phyloP scores from a whole-genome alignment of 73 alveolate species.

The Paramecium biaurelia region DNA sequence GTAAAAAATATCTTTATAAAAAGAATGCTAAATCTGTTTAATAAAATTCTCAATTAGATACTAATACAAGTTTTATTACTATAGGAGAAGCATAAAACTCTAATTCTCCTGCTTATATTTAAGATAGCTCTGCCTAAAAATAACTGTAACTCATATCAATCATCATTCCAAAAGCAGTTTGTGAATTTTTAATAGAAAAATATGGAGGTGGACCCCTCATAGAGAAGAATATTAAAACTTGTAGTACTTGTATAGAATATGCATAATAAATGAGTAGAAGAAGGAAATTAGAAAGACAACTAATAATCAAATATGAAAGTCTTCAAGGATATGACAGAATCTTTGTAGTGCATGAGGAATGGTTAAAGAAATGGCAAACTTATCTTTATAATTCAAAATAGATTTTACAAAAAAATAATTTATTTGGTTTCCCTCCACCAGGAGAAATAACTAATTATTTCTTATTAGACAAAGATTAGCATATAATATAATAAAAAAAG shows the following conservation, averaged over 20 bases:
- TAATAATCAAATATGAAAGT: background rate
- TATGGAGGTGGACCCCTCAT: conserved; percentile 46
- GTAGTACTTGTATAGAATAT: background rate
- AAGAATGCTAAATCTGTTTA: background rate
- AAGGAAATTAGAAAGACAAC: conserved; percentile 23
- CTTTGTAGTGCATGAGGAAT: background rate
- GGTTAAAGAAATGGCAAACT: conserved; percentile 37
- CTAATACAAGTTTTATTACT: background rate
- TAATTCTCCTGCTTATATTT: background rate
- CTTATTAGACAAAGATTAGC: background rate
- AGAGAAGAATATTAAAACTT: background rate
- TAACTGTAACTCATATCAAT: background rate
- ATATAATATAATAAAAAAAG: background rate
- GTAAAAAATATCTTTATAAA: background rate
- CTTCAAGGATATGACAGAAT: background rate
- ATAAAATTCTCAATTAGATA: background rate
- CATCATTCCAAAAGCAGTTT: background rate
- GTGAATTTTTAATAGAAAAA: conserved; percentile 31
- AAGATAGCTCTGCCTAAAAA: background rate
- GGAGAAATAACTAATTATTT: background rate
- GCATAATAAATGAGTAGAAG: conserved; percentile 49
- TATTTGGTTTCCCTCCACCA: conserved; percentile 38
- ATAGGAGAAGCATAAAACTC: background rate
- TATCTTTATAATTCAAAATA: conserved; percentile 27
- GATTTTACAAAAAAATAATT: background rate